Base-by-base conservation (phyloP, 1,139 yeast genomes). In the Lizanozyma gosingica region DNA sequence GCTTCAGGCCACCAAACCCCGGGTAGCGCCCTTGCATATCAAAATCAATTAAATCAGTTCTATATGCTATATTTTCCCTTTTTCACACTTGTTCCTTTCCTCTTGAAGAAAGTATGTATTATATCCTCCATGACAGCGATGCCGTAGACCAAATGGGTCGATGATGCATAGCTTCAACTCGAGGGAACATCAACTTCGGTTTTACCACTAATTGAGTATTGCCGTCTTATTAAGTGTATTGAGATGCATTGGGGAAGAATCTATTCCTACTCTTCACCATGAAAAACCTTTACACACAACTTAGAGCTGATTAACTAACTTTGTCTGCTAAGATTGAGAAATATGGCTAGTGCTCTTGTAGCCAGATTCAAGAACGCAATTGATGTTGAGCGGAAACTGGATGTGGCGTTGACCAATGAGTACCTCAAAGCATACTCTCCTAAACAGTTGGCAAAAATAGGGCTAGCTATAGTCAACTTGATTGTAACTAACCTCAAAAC, bases 381-480 rank as follows among this genome's bases (percentile, higher is more conserved):
- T 8, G 62, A 62, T 2, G 62, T 74, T 14, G 94, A 83, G 51
- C 76, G 76, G 49, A 54, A 63, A 33, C 78, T 82, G 33, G 92
- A 83, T 52, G 63, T 75, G 17, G 71, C 72, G 36, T 67, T 70
- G 40, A 78, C 85, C 1, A 61, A 75, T 17, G 52, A 63, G 3
- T 63, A 80, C 17, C 56, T 83, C 18, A 59, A 71, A 8, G 46
- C 71, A 1, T 66, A 78, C 39, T 67, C 94, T 1, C 78, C 90
- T 1, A 81, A 82, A 54, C 72, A 72, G 44, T 65, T 90, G 18
- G 82, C 84, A 0, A 63, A 67, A 14, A 68, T 77, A 41, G 97
- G 97, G 0, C 63, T 84, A 34, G 97, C 97, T 0, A 66, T 87
- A 6, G 57, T 79, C 37, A 85, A 88, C 56, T 64, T 90, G 40